Evolutionary conservation across 495 filamentous ascomycete species (phyloP).

Genomic region (Penicillium tannophilum): DNA sequence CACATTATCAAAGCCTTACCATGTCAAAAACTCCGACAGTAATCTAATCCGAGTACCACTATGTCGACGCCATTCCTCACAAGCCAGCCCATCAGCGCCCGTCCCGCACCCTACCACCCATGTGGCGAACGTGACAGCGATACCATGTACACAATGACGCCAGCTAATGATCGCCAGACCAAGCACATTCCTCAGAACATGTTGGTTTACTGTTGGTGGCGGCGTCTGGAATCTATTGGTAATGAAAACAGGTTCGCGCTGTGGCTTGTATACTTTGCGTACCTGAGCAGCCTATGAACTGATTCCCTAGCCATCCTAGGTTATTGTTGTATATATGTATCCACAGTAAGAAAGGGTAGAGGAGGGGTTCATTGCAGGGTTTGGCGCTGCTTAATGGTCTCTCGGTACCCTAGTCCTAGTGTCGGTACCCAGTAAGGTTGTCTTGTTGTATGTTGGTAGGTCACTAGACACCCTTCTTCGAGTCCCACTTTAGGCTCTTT

Average conservation of each 20-base stretch:
- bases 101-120: neutral
- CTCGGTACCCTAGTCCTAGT: neutral
- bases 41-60: neutral
- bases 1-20: neutral
- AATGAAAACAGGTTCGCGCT: neutral
- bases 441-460: neutral
- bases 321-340: neutral
- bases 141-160: neutral
- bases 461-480: neutral
- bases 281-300: neutral
- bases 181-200: neutral
- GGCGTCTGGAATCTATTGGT: neutral
- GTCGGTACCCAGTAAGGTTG: neutral
- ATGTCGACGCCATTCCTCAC: neutral
- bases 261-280: neutral
- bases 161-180: slow-evolving; percentile 1
- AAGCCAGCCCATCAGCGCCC: neutral
- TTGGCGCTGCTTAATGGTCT: slow-evolving; percentile 1
- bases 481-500: neutral
- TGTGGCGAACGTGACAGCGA: slow-evolving; percentile 3
- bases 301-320: neutral
- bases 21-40: neutral
- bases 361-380: neutral
- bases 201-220: neutral
- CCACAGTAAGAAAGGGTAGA: neutral